A percentile compares a stretch with the other conserved stretches of the same genome.
Evolutionary conservation across 176 grass and related monocot genomes (phyloP).

Genomic region (Olyra latifolia): DNA sequence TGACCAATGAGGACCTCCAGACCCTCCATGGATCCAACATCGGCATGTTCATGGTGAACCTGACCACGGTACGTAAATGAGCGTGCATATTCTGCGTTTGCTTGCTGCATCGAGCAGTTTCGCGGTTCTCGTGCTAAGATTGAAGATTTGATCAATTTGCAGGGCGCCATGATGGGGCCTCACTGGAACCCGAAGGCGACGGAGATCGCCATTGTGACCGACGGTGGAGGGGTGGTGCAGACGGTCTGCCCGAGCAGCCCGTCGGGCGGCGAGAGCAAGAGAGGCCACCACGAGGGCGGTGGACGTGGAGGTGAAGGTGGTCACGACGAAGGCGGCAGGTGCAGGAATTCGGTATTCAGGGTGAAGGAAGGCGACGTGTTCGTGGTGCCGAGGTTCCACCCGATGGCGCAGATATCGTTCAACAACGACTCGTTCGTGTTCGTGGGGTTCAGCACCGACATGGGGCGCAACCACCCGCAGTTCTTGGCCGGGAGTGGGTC

Average conservation of each 20-base stretch:
- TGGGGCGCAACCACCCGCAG: constrained; percentile 74
- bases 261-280: constrained; percentile 10
- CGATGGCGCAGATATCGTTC: constrained; percentile 89
- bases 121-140: not conserved
- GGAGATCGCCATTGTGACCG: constrained; percentile 68
- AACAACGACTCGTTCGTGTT: constrained; percentile 84
- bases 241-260: constrained; percentile 57
- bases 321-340: not conserved
- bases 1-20: constrained; percentile 63
- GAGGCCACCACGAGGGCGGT: not conserved
- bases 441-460: constrained; percentile 78
- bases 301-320: not conserved
- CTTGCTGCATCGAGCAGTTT: not conserved
- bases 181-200: constrained; percentile 93
- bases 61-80: constrained; percentile 52
- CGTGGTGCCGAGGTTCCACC: constrained; percentile 69
- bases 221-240: constrained; percentile 71
- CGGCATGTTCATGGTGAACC: constrained; percentile 86
- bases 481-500: constrained; percentile 65
- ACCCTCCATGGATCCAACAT: constrained; percentile 48
- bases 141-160: not conserved
- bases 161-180: constrained; percentile 90
- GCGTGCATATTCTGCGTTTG: too few species aligned
- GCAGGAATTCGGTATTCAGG: constrained; percentile 53
- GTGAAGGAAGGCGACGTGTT: constrained; percentile 84